Evolutionary conservation across 768 basidiomycete genomes (phyloP), one percentile per base, ranked within the genome.

Genomic region (Clathrus columnatus): DNA sequence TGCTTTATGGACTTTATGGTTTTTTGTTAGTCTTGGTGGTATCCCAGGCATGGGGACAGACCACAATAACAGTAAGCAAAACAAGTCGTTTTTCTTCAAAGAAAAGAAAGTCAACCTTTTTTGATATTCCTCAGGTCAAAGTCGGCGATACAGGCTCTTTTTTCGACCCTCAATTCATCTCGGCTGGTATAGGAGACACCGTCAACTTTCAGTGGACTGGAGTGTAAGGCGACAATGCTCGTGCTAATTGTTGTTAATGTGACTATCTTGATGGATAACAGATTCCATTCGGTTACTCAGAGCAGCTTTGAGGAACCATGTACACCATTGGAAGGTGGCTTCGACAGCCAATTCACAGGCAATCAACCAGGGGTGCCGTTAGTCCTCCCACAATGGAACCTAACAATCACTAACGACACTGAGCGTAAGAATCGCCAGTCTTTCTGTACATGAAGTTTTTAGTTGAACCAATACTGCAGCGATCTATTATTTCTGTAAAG

Each of bases 61-160:
- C 36, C 14, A 36, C 36, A 3, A 36, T 36, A 36, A 36, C 36
- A 36, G 36, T 36, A 36, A 36, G 36, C 11, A 36, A 36, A 36
- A 11, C 11, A 11, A 17, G 50, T 23, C 5, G 11, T 36, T 23
- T 51, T 27, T 30, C n/a, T 27, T 51, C 3, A 21, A 36, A 18
- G 16, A 18, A 30, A 11, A 48, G 7, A 2, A 23, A 7, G 21
- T 10, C 50, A 51, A 30, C 23, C 14, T 30, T 18, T 30, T 21
- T 20, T 28, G n/a, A 5, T 36, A 21, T 30, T 51, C 10, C 17
- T 42, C 49, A 8, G 74, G 68, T 76, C 17, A 62, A 30, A 4
- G 74, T 76, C 23, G 75, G 74, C 8, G 60, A 63, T 8, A 57
- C 69, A 55, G 74, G 73, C 23, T 72, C 71, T 53, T 72, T 74